Evolutionary conservation across 306 rosid species (phyloP), one percentile per base, ranked within the genome.

Genomic region (Casuarina glauca): DNA sequence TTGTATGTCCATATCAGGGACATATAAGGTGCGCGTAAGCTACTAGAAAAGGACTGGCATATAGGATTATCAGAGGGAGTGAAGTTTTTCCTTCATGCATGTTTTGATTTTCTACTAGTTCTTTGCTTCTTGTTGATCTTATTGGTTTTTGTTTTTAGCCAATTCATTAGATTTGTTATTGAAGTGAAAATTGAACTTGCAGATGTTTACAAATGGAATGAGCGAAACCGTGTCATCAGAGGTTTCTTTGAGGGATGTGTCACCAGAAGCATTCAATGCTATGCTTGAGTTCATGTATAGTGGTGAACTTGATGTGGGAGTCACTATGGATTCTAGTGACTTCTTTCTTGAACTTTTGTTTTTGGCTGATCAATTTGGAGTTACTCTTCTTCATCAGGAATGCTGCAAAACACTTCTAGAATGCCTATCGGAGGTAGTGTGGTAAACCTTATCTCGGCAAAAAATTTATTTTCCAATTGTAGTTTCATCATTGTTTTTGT

Each of bases 191-290:
- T 83, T 78, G 55, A 57, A 68, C 66, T 80, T 70, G 81, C 89
- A 92, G 98, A 94, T 94, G 98, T 92, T 94, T 89, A 94, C 98
- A 63, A 94, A 94, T 82, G 98, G 98, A 88, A 94, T 94, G 98
- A 89, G 90, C 84, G 98, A 94, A 86, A 94, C 95, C 77, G 81
- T 79, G 77, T 89, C 98, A 62, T 84, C 97, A 0, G 89, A 90
- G 82, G 81, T 92, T 75, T 74, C 85, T 74, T 69, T 94, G 67
- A 85, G 86, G 83, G 98, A 94, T 79, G 93, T 92, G 72, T 85
- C 89, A 10, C 91, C 95, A 7, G 95, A 94, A 88, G 97, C 90
- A 74, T 92, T 92, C 81, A 84, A 83, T 81, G 86, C 86, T 63
- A 86, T 94, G 97, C 86, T 94, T 41, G 88, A 89, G 72, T 94